Base-by-base conservation (phyloP, 768 basidiomycete genomes). In the Termitomyces sp. region DNA sequence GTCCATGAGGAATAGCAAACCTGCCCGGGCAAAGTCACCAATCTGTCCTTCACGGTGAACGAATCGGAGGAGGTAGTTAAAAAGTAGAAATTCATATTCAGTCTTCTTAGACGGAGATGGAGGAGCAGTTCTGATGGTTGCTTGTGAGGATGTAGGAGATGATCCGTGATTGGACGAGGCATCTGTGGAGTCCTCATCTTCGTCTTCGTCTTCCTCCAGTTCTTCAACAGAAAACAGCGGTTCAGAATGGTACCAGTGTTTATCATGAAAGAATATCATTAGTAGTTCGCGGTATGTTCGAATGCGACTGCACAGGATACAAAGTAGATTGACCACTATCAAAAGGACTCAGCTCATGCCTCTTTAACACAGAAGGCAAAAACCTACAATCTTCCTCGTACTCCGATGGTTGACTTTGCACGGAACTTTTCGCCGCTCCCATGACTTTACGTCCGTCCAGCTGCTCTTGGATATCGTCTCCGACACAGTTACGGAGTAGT, bases 181-280 rank as follows among this genome's bases (percentile, higher is more conserved):
- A 0, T 73, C 76, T 3, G 77, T 72, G 2, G 77, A 74, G 0
- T 76, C 79, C 0, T 78, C 79, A 7, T 80, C 80, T 1, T 82
- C 83, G 26, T 81, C 83, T 1, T 82, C 83, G 0, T 84, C 82
- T 41, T 89, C 89, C 0, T 87, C 86, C 40, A 85, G 84, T 66
- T 92, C 91, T 60, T 89, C 87, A 1, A 88, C 83, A 41, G 85
- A 73, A 60, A 87, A 89, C 43, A 91, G 66, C 10, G 88, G 85
- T 59, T 91, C 86, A 6, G 87, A 86, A 10, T 78, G 84, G 66
- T 86, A 87, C 86, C 91, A 91, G 62, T 91, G 85, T 65, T 91
- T 94, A 68, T 96, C 94, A 64, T 95, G 93, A 68, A 98, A 96
- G 76, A 98, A 98, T 60, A 98, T 96, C 82, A 97, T 90, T 40